Base-by-base conservation (phyloP, 805 yeast genomes). In the Cyberlindnera galapagoensis region DNA sequence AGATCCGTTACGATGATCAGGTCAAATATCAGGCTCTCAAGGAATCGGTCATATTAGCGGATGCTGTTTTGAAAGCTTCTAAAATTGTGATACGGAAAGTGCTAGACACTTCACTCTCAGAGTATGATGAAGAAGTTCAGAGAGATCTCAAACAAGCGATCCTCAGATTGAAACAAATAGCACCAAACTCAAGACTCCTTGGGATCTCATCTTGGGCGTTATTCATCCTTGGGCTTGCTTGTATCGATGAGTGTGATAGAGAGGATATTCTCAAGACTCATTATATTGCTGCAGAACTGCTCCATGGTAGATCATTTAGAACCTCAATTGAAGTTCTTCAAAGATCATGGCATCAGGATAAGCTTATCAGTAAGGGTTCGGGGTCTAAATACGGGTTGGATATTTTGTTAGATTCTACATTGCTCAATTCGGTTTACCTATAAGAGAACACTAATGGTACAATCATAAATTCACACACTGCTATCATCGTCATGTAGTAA, bases 11-110 rank as follows among this genome's bases (percentile, higher is more conserved):
- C 13, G 10, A 29, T 6, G 40, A 34, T 17, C 24, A 31, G 1
- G 10, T 21, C 2, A 42, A 41, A 14, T 47, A 29, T 25, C 21
- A 34, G 17, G 21, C 26, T 5, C 24, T 47, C 27, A 35, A 27
- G 25, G 46, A 46, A 12, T 42, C 51, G 7, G 33, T 45, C 5
- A 5, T 39, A 3, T 35, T 41, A 8, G 26, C 46, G 6, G 49
- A 47, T n/a, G 26, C 42, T 12, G 46, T 45, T 6, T 21, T 42
- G 26, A 39, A 26, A 16, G 37, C 46, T 3, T 29, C 47, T 1
- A 43, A 38, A 30, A 35, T 49, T 0, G 18, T 49, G 5, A 26
- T 49, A 10, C 21, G 24, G 5, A 49, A 49, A 28, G 28, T 33
- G 4, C 31, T 48, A 2, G 25, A 39, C 16, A 25, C 36, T 2